phyloP scores from a whole-genome alignment of 306 rosid genomes.

The Quercus variabilis region DNA sequence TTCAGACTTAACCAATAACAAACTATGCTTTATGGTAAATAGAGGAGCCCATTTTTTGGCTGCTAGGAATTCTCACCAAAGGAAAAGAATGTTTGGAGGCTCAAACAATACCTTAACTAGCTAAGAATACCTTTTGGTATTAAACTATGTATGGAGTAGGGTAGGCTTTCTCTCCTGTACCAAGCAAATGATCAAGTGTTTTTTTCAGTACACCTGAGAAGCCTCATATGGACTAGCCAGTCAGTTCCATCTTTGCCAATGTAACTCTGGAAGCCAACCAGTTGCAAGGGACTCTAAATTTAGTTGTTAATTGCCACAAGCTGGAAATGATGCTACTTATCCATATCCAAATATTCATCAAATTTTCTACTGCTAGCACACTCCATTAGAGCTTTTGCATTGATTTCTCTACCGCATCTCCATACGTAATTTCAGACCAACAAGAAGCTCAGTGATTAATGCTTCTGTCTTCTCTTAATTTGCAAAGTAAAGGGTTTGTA shows the following conservation, averaged over 20 bases:
- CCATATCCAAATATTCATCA: slow-evolving; percentile 55
- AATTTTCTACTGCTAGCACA: slow-evolving; percentile 61
- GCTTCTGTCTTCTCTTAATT: slow-evolving; percentile 74
- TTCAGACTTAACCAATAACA: slow-evolving; percentile 15
- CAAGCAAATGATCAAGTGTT: slow-evolving; percentile 15
- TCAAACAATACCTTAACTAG: slow-evolving; percentile 29
- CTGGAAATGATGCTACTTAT: slow-evolving; percentile 34
- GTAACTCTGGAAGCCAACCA: background rate
- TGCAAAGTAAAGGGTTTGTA: slow-evolving; percentile 90
- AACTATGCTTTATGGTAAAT: slow-evolving; percentile 32
- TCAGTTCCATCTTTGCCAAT: slow-evolving; percentile 11
- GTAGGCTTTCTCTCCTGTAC: slow-evolving; percentile 28
- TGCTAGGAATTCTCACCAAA: slow-evolving; percentile 37
- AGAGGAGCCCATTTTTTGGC: slow-evolving; percentile 37
- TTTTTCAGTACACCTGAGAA: slow-evolving; percentile 23
- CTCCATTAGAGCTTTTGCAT: slow-evolving; percentile 64
- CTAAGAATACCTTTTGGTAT: slow-evolving; percentile 25
- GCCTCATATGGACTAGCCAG: slow-evolving; percentile 5
- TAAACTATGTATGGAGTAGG: slow-evolving; percentile 18
- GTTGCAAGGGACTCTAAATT: slow-evolving; percentile 17
- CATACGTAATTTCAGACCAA: slow-evolving; percentile 96
- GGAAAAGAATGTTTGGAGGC: slow-evolving; percentile 38
- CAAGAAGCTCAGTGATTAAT: slow-evolving; percentile 79
- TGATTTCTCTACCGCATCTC: slow-evolving; percentile 76
- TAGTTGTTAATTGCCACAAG: slow-evolving; percentile 27